Percentiles rank a stretch among this genome's conserved stretches.
phyloP scores from a whole-genome alignment of 2,329 filamentous ascomycete genomes.

The Exophiala bonariae region DNA sequence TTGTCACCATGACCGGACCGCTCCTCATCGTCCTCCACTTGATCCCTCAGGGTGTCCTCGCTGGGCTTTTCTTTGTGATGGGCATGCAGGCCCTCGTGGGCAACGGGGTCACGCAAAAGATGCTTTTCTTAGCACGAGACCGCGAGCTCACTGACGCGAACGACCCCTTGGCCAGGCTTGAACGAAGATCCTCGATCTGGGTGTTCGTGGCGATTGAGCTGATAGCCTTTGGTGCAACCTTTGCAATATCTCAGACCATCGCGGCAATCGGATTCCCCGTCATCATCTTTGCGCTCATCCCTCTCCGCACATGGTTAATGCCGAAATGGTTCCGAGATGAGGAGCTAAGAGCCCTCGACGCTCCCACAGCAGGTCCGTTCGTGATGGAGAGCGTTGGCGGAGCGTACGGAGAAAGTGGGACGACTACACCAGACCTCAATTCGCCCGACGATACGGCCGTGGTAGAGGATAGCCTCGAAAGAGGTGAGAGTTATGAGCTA shows the following conservation, averaged over 20 bases:
- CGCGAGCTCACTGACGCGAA: conserved; percentile 57
- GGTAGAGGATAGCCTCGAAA: conserved; percentile 41
- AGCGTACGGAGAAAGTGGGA: conserved; percentile 50
- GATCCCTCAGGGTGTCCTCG: conserved; percentile 76
- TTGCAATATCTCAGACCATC: conserved; percentile 80
- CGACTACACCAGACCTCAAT: conserved; percentile 10
- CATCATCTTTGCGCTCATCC: conserved; percentile 69
- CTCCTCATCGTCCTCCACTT: conserved; percentile 72
- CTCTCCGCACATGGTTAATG: conserved; percentile 63
- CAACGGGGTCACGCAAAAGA: conserved; percentile 75
- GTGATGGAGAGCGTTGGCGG: conserved; percentile 76
- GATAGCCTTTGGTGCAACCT: conserved; percentile 71
- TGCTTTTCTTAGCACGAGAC: conserved; percentile 70
- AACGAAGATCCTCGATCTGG: conserved; percentile 68
- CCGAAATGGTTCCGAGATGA: conserved; percentile 60
- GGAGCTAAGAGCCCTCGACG: conserved; percentile 66
- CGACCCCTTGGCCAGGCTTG: conserved; percentile 62
- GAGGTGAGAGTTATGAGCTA: conserved; percentile 42
- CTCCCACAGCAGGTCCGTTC: conserved; percentile 71
- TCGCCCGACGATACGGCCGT: conserved; percentile 21
- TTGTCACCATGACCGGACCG: conserved; percentile 76
- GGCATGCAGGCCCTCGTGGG: conserved; percentile 73
- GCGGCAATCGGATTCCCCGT: conserved; percentile 80
- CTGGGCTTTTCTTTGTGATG: conserved; percentile 83
- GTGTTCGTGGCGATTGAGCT: conserved; percentile 69